Evolutionary conservation across 768 basidiomycete species (phyloP).

Genomic region (Tephrocybe sp.): DNA sequence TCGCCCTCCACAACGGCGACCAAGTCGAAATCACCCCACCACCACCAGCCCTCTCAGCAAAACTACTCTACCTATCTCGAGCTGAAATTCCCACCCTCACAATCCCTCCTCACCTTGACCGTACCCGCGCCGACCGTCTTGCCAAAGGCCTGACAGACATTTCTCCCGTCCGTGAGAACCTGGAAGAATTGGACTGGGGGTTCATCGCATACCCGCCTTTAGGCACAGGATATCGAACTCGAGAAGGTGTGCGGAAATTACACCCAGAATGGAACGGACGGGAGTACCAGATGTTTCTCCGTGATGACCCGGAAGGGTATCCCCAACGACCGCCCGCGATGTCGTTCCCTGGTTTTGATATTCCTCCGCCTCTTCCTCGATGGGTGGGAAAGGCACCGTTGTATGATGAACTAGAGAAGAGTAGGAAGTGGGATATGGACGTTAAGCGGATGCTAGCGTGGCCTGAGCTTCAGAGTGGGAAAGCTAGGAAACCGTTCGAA

Average conservation of each 20-base stretch:
- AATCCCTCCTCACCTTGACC: constrained; percentile 37
- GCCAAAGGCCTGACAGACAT: constrained; percentile 21
- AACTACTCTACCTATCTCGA: constrained; percentile 59
- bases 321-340: neutral
- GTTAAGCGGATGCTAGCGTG: constrained; percentile 48
- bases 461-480: constrained; percentile 20
- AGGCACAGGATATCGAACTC: constrained; percentile 6
- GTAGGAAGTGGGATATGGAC: constrained; percentile 47
- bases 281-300: neutral
- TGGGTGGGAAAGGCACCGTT: constrained; percentile 16
- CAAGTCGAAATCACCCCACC: constrained; percentile 33
- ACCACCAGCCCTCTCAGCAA: constrained; percentile 54
- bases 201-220: constrained; percentile 28
- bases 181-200: constrained; percentile 51
- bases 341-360: neutral
- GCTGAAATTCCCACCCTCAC: constrained; percentile 46
- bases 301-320: neutral
- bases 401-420: constrained; percentile 18
- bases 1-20: constrained; percentile 26
- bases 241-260: neutral
- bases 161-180: constrained; percentile 55
- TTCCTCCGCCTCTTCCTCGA: neutral
- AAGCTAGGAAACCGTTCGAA: constrained; percentile 7
- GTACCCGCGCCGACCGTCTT: constrained; percentile 23
- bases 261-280: constrained; percentile 1